These are phyloP conservation scores for Paramecium sexaurelia DNA, from an alignment of 73 alveolate species.

Conservation along the genomic window DNA sequence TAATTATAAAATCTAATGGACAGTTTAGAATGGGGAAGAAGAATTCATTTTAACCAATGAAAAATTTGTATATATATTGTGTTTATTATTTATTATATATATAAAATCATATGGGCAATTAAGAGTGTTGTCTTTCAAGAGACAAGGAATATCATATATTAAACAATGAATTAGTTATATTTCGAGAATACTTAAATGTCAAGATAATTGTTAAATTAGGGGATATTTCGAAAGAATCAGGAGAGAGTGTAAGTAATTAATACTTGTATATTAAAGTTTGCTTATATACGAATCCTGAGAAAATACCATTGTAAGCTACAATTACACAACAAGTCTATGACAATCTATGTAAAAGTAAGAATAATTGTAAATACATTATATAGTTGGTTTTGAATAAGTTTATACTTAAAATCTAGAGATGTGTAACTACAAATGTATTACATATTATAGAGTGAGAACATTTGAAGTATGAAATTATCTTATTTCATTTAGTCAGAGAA, in stretches of 20 bases:
- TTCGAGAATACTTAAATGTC: background rate
- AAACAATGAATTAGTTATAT: conserved; percentile 41
- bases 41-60: conserved; percentile 18
- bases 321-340: background rate
- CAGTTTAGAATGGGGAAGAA: conserved; percentile 30
- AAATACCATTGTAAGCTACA: background rate
- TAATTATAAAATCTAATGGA: conserved; percentile 11
- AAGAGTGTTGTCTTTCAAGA: conserved; percentile 54
- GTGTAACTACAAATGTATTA: background rate
- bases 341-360: background rate
- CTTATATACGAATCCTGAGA: conserved; percentile 30
- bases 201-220: conserved; percentile 27
- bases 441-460: background rate
- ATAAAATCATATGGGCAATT: conserved; percentile 9
- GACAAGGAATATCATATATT: conserved; percentile 1
- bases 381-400: conserved; percentile 22
- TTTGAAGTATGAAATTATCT: background rate
- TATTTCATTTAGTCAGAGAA: background rate
- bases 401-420: background rate
- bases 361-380: background rate
- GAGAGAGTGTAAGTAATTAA: conserved; percentile 37
- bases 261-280: background rate
- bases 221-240: conserved; percentile 39
- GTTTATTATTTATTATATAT: background rate
- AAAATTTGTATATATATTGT: background rate